A percentile compares a stretch with the other conserved stretches of the same genome.
Evolutionary conservation across 495 filamentous ascomycete species (phyloP).

Genomic region (Jackrogersella minutella): DNA sequence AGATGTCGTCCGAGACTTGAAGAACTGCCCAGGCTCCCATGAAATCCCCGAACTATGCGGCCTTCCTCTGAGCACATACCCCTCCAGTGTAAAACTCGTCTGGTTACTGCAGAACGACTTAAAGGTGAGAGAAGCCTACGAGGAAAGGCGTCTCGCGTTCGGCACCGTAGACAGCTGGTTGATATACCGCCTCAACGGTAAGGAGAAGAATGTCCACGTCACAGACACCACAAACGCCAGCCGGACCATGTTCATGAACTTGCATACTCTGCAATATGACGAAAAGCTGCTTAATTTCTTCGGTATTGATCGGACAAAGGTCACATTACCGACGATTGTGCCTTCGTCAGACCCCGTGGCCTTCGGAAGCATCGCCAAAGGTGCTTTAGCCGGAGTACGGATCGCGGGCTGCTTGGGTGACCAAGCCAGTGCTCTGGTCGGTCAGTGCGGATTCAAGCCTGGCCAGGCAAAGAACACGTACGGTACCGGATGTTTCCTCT

Average conservation of each 20-base stretch:
- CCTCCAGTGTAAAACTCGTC: slow-evolving; percentile 85
- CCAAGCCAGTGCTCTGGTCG: slow-evolving; percentile 90
- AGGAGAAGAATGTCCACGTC: slow-evolving; percentile 69
- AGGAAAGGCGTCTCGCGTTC: slow-evolving; percentile 81
- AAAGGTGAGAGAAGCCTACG: slow-evolving; percentile 77
- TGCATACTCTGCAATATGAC: slow-evolving; percentile 86
- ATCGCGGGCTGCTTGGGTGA: slow-evolving; percentile 92
- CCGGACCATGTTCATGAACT: slow-evolving; percentile 96
- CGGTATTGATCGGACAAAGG: slow-evolving; percentile 75
- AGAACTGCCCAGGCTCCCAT: slow-evolving; percentile 69
- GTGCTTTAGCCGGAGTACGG: slow-evolving; percentile 74
- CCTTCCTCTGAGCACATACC: slow-evolving; percentile 91
- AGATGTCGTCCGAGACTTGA: slow-evolving; percentile 81
- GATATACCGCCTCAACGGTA: slow-evolving; percentile 87
- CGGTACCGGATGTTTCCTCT: slow-evolving; percentile 92
- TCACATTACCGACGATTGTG: slow-evolving; percentile 84
- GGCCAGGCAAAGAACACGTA: slow-evolving; percentile 96
- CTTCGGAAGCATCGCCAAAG: slow-evolving; percentile 73
- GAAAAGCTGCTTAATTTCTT: slow-evolving; percentile 84
- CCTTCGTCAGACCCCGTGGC: slow-evolving; percentile 80
- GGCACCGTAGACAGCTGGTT: slow-evolving; percentile 96
- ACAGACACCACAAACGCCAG: slow-evolving; percentile 94
- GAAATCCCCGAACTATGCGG: slow-evolving; percentile 79
- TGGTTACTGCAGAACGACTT: slow-evolving; percentile 83
- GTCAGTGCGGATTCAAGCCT: slow-evolving; percentile 87